These are phyloP conservation scores for Populus ilicifolia DNA, from an alignment of 345 rosid species.

Conservation along the genomic window DNA sequence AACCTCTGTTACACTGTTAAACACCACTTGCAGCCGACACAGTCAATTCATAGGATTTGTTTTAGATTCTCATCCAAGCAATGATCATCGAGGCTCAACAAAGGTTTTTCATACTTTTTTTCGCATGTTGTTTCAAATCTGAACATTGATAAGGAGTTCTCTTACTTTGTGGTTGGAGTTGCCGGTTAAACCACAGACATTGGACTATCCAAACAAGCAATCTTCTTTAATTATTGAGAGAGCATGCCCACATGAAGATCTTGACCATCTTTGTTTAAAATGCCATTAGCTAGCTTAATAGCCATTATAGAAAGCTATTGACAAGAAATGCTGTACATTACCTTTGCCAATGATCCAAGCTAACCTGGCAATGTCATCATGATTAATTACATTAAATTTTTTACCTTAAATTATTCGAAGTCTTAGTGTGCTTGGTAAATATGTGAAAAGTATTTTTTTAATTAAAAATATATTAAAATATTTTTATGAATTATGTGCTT, in stretches of 20 bases:
- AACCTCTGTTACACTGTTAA: too few relatives aligned
- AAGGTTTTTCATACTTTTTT: neutral
- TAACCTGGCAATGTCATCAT: neutral
- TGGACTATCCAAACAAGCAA: neutral
- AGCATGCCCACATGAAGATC: neutral
- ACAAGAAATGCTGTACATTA: neutral
- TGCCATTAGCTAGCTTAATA: neutral
- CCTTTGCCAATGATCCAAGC: neutral
- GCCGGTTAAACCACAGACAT: neutral
- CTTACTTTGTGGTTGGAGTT: neutral
- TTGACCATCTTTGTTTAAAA: neutral
- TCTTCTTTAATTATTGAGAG: slow-evolving; percentile 1
- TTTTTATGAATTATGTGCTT: too few relatives aligned
- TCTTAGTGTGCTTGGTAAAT: too few relatives aligned
- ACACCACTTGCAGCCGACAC: neutral
- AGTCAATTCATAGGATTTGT: slow-evolving; percentile 23
- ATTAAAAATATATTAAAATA: too few relatives aligned
- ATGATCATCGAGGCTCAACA: neutral
- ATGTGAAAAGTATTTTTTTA: too few relatives aligned
- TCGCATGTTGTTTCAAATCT: neutral
- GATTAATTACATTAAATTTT: neutral
- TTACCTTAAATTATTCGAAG: neutral
- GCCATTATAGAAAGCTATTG: neutral
- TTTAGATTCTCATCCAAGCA: slow-evolving; percentile 9
- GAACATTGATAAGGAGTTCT: neutral